These are phyloP conservation scores for Cercospora zeae-maydis DNA, from an alignment of 2,329 filamentous ascomycete species.

Conservation along the genomic window DNA sequence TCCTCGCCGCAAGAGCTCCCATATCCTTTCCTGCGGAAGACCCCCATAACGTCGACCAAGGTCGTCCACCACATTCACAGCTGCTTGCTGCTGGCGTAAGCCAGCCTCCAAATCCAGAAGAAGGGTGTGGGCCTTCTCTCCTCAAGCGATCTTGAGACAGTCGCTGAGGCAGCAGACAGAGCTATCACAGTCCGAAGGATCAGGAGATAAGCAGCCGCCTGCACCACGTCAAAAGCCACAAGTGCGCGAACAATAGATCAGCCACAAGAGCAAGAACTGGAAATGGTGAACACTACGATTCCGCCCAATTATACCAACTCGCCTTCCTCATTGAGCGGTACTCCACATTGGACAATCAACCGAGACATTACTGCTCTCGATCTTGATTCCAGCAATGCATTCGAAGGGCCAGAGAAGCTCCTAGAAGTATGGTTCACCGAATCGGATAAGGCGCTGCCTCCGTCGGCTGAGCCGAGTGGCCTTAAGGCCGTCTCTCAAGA, in stretches of 20 bases:
- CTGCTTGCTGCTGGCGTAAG: conserved; percentile 76
- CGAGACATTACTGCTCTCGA: conserved; percentile 81
- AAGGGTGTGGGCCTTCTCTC: conserved; percentile 86
- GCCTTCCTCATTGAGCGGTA: conserved; percentile 72
- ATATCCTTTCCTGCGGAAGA: conserved; percentile 75
- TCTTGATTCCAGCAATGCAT: conserved; percentile 91
- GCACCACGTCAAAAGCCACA: background rate
- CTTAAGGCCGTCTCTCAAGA: conserved; percentile 82
- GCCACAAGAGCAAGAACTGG: conserved; percentile 38
- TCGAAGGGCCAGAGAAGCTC: conserved; percentile 97
- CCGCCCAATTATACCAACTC: conserved; percentile 72
- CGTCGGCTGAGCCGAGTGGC: conserved; percentile 67
- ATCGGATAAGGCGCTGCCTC: conserved; percentile 67
- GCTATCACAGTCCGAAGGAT: conserved; percentile 48
- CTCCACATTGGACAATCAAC: conserved; percentile 93
- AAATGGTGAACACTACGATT: conserved; percentile 82
- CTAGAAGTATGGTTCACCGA: conserved; percentile 97
- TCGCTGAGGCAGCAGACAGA: conserved; percentile 98
- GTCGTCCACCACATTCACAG: conserved; percentile 52
- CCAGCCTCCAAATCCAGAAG: conserved; percentile 64
- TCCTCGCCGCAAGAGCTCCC: conserved; percentile 78
- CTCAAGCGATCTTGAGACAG: conserved; percentile 78
- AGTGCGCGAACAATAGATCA: background rate
- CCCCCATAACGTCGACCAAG: conserved; percentile 83
- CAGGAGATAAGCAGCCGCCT: background rate